These are phyloP conservation scores for Phialocephala sp. DNA, from an alignment of 2,329 filamentous ascomycete genomes.

Conservation along the genomic window DNA sequence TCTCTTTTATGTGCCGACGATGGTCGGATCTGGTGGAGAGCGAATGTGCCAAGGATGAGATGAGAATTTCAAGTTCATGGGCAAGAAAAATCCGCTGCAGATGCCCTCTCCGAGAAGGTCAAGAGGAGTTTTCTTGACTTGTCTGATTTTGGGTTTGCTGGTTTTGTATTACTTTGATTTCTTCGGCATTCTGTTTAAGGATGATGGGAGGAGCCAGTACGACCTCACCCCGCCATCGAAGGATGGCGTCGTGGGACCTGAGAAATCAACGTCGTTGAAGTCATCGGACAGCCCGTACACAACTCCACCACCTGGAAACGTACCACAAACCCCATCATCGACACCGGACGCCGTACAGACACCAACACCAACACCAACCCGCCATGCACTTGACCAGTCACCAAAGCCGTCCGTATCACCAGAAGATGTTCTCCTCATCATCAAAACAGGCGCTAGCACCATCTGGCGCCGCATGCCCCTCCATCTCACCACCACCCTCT, in stretches of 20 bases:
- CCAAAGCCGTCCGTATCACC: conserved; percentile 17
- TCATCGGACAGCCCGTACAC: background rate
- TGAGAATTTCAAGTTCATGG: background rate
- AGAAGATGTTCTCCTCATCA: conserved; percentile 26
- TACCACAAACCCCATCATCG: background rate
- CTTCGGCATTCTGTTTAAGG: background rate
- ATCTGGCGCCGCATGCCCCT: conserved; percentile 30
- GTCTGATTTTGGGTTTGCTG: background rate
- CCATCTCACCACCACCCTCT: conserved; percentile 29
- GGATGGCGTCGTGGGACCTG: background rate
- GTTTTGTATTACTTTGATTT: background rate
- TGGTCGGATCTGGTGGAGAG: background rate
- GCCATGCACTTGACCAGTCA: background rate
- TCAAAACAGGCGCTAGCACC: conserved; percentile 28
- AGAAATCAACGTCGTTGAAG: background rate
- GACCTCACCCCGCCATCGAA: background rate
- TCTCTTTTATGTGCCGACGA: background rate
- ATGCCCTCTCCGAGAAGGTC: background rate
- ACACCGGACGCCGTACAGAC: background rate
- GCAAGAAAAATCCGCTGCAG: background rate
- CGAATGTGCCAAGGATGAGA: no score
- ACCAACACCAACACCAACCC: background rate
- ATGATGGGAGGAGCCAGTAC: background rate
- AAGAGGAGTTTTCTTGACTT: background rate
- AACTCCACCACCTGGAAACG: background rate